These are phyloP conservation scores for Diaporthe eres DNA, from an alignment of 2,329 filamentous ascomycete genomes.

Conservation along the genomic window DNA sequence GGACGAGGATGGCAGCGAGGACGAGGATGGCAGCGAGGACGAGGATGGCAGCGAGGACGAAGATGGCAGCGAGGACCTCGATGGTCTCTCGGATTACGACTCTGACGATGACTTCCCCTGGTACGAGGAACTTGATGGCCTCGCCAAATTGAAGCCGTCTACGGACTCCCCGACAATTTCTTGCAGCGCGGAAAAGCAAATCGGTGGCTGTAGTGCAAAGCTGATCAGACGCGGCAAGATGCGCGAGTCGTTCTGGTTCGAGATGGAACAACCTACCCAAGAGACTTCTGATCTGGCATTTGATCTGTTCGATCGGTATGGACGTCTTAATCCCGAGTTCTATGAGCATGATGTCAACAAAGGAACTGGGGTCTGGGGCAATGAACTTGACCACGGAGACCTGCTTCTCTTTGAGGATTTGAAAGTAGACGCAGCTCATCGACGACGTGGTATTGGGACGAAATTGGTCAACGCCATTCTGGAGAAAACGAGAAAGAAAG, in stretches of 20 bases:
- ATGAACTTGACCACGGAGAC: slow-evolving; percentile 48
- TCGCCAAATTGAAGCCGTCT: not conserved
- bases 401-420: slow-evolving; percentile 47
- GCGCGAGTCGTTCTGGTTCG: slow-evolving; percentile 47
- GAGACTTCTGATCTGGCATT: slow-evolving; percentile 48
- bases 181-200: not conserved
- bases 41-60: not conserved
- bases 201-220: slow-evolving; percentile 34
- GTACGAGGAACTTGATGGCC: slow-evolving; percentile 12
- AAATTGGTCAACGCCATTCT: slow-evolving; percentile 50
- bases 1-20: not conserved
- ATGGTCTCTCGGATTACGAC: not conserved
- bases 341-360: slow-evolving; percentile 48
- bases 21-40: not conserved
- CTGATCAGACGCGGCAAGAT: slow-evolving; percentile 38
- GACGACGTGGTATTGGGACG: slow-evolving; percentile 50
- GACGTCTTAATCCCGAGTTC: slow-evolving; percentile 51
- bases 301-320: slow-evolving; percentile 55
- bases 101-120: not conserved
- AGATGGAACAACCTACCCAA: slow-evolving; percentile 48
- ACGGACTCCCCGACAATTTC: not conserved
- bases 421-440: slow-evolving; percentile 30
- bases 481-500: slow-evolving; percentile 43
- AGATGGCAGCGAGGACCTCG: not conserved
- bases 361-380: slow-evolving; percentile 49